Evolutionary conservation across 2,329 filamentous ascomycete species (phyloP), one percentile per base, ranked within the genome.

Genomic region (Chaetomium sp.): DNA sequence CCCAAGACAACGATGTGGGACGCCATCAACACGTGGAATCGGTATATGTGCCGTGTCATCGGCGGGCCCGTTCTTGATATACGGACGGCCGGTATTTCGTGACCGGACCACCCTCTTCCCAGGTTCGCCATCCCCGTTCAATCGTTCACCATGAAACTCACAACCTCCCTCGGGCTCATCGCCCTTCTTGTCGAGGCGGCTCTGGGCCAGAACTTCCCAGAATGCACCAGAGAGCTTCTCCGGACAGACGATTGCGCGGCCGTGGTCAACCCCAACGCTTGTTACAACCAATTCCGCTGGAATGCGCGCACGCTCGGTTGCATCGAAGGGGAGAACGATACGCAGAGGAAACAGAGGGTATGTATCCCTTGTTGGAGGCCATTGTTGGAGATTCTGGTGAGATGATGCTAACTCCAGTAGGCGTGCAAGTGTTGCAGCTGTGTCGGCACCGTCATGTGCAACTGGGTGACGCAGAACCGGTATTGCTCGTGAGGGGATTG

Each of bases 201-300:
- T 8, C 25, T 71, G 1, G 69, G 70, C 21, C 76, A 79, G 49
- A 21, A 67, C 1, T 59, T 69, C 7, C 70, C 73, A 1, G 75
- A 72, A 19, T 79, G 77, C 67, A 76, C 73, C 19, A 61, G 62
- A 21, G 75, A 78, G 21, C 72, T 78, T 9, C 74, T 74, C 2
- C 70, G 68, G 2, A 76, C 73, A 12, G 75, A 78, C 54, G 76
- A 79, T 31, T 79, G 77, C 57, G 75, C 75, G 21, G 75, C 73
- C 42, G 77, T 79, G 35, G 76, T 78, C 66, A 76, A 79, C 55
- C 75, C 77, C 21, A 76, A 73, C 55, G 77, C 77, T 29, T 79
- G 77, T 71, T 79, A 79, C 69, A 79, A 79, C 69, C 71, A 77
- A 67, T 78, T 74, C 69, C 69, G 75, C 4, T 79, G 76, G 68